Conservation (phyloP, 176 grass and related monocot species). For the Raddia guianensis region DNA sequence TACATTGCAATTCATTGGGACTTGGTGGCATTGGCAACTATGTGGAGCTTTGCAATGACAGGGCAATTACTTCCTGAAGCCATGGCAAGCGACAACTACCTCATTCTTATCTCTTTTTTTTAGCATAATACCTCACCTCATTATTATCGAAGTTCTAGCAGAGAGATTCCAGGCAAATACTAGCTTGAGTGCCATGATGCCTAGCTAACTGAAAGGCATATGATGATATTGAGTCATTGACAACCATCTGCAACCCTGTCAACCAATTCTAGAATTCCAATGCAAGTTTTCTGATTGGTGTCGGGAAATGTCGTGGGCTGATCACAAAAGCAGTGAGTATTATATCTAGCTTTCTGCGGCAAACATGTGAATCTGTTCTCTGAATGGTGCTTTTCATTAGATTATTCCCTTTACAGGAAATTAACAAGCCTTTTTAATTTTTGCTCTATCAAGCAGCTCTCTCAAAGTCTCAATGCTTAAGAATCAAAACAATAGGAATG, state of each 20-base stretch:
- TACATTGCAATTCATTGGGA: no score
- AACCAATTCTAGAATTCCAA: constrained; percentile 34
- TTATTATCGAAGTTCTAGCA: no score
- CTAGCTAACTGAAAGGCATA: constrained; percentile 10
- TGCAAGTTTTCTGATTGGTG: constrained; percentile 25
- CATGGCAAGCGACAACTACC: no score
- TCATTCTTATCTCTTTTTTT: no score
- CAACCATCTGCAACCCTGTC: constrained; percentile 6
- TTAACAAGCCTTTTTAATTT: constrained; percentile 1
- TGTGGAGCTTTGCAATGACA: no score
- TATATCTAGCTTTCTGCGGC: neutral
- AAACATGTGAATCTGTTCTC: constrained; percentile 11
- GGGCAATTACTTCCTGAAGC: no score
- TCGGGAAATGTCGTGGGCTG: neutral
- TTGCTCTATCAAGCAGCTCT: neutral
- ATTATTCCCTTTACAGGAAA: constrained; percentile 12
- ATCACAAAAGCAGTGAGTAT: constrained; percentile 26
- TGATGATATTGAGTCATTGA: constrained; percentile 15
- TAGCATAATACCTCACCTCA: no score
- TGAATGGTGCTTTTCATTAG: constrained; percentile 23
- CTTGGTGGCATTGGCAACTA: no score
- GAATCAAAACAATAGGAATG: constrained; percentile 5
- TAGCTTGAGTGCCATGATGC: neutral
- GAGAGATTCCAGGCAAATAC: no score
- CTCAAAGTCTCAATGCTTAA: neutral